phyloP scores from a whole-genome alignment of 2,329 filamentous ascomycete genomes.

The Rugonectria rugulosa region DNA sequence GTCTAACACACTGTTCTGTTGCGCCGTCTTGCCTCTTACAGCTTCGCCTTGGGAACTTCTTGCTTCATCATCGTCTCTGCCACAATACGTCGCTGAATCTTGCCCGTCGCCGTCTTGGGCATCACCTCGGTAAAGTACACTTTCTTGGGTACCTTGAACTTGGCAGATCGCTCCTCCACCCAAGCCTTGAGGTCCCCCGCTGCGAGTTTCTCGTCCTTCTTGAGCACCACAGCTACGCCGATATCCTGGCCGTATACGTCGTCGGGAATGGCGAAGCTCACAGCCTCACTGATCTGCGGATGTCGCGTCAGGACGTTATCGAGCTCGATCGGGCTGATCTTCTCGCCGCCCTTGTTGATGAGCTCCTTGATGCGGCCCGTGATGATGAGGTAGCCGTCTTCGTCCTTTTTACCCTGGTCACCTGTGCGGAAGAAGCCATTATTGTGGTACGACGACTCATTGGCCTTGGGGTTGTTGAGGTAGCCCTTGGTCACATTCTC shows the following conservation, averaged over 20 bases:
- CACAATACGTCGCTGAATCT: constrained; percentile 87
- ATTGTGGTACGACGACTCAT: constrained; percentile 75
- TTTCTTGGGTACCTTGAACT: constrained; percentile 88
- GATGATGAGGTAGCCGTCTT: constrained; percentile 83
- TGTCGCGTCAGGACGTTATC: constrained; percentile 83
- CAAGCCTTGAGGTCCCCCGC: constrained; percentile 71
- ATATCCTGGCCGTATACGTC: constrained; percentile 86
- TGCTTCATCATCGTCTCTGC: constrained; percentile 84
- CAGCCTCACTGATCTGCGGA: constrained; percentile 76
- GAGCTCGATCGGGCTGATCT: constrained; percentile 87
- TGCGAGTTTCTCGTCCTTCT: constrained; percentile 64
- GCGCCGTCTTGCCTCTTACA: constrained; percentile 46
- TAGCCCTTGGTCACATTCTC: constrained; percentile 87
- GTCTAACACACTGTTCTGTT: background rate
- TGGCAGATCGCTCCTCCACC: constrained; percentile 74
- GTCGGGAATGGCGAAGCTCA: constrained; percentile 83
- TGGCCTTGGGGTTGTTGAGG: constrained; percentile 82
- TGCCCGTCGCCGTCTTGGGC: constrained; percentile 92
- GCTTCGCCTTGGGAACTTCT: constrained; percentile 61
- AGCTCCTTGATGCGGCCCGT: constrained; percentile 94
- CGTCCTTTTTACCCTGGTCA: constrained; percentile 82
- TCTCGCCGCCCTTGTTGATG: constrained; percentile 90
- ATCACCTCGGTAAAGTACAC: constrained; percentile 84
- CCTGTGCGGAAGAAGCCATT: constrained; percentile 88
- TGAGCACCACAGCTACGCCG: constrained; percentile 77